Evolutionary conservation across 2,329 filamentous ascomycete species (phyloP).

Genomic region (Mycogone perniciosa): DNA sequence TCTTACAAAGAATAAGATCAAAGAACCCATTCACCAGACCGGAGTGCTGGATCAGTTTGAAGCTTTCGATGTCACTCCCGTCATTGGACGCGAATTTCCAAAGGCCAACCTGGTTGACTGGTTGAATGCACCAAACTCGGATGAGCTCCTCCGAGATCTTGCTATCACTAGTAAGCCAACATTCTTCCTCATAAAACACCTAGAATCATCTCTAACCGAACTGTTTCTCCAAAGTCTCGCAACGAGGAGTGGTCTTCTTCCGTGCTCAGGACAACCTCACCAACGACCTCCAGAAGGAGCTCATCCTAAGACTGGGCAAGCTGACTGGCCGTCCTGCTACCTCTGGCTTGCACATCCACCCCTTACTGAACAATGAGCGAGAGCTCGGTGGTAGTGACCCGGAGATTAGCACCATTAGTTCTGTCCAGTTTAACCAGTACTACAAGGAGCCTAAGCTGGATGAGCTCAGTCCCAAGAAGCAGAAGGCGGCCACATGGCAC

Average conservation of each 20-base stretch:
- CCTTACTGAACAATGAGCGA: conserved; percentile 46
- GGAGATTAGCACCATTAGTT: conserved; percentile 59
- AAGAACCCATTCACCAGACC: conserved; percentile 34
- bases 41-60: conserved; percentile 47
- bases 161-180: conserved; percentile 54
- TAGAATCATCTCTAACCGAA: too few relatives aligned
- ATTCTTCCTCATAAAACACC: not conserved
- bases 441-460: conserved; percentile 25
- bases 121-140: conserved; percentile 54
- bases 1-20: conserved; percentile 6
- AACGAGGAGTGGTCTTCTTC: conserved; percentile 65
- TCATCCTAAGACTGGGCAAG: conserved; percentile 55
- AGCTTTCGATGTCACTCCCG: conserved; percentile 53
- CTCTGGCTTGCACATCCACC: conserved; percentile 55
- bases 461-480: conserved; percentile 31
- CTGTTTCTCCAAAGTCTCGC: conserved; percentile 45
- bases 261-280: conserved; percentile 55
- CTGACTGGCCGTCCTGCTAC: conserved; percentile 50
- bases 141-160: conserved; percentile 58
- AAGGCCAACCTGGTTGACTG: conserved; percentile 53
- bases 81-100: conserved; percentile 57
- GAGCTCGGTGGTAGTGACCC: conserved; percentile 50
- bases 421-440: conserved; percentile 45
- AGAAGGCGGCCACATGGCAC: conserved; percentile 49
- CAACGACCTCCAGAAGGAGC: conserved; percentile 59